phyloP scores from a whole-genome alignment of 352 stramenopile species.

The Globisporangium perplexum region DNA sequence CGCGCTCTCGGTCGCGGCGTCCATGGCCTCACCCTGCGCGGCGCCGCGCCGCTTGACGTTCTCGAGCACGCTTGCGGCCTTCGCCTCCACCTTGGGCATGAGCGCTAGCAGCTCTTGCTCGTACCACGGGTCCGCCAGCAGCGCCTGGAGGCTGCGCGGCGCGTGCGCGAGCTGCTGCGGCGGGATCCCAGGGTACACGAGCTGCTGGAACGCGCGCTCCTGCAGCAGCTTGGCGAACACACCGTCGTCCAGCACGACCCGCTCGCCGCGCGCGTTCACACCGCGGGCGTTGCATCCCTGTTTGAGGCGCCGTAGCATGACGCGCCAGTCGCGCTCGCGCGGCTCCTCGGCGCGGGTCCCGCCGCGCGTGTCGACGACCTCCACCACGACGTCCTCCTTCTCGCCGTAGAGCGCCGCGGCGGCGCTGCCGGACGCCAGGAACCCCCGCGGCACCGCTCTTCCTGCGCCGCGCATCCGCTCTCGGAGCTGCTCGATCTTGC shows the following conservation, averaged over 20 bases:
- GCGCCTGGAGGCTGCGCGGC: constrained; percentile 62
- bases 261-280: constrained; percentile 47
- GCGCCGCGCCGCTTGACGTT: constrained; percentile 82
- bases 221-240: constrained; percentile 75
- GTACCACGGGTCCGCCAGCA: constrained; percentile 79
- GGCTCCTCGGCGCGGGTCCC: constrained; percentile 21
- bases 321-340: constrained; percentile 44
- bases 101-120: constrained; percentile 65
- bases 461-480: background rate
- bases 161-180: constrained; percentile 56
- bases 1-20: constrained; percentile 51
- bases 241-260: constrained; percentile 67
- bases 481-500: constrained; percentile 10
- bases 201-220: constrained; percentile 59
- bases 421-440: constrained; percentile 29
- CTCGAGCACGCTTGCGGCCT: constrained; percentile 62
- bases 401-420: constrained; percentile 49
- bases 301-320: constrained; percentile 60
- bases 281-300: constrained; percentile 46
- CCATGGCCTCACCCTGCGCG: constrained; percentile 73
- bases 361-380: constrained; percentile 19
- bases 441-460: constrained; percentile 34
- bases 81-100: constrained; percentile 79
- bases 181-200: constrained; percentile 78
- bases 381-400: constrained; percentile 40